Evolutionary conservation across 129 eudicot species (phyloP).

Genomic region (Flaveria linearis): DNA sequence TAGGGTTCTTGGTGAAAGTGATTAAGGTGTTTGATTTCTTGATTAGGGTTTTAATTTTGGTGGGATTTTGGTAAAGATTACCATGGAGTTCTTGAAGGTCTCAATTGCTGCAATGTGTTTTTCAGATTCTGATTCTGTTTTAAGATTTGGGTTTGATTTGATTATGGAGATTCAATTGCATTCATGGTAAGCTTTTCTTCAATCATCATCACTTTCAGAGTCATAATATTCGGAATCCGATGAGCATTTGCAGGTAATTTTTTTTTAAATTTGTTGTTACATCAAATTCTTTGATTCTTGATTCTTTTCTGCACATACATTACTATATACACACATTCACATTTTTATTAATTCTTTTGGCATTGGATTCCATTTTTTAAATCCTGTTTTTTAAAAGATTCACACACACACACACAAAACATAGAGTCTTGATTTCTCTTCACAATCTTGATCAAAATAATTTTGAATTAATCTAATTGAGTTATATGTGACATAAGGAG

Average conservation of each 20-base stretch:
- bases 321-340: slow-evolving; percentile 42
- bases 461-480: slow-evolving; percentile 25
- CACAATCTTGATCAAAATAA: slow-evolving; percentile 23
- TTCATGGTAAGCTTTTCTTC: slow-evolving; percentile 39
- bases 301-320: slow-evolving; percentile 56
- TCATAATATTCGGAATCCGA: slow-evolving; percentile 68
- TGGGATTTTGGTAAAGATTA: slow-evolving; percentile 28
- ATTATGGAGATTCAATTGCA: slow-evolving; percentile 28
- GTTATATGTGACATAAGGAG: slow-evolving; percentile 32
- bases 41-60: slow-evolving; percentile 15
- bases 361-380: slow-evolving; percentile 74
- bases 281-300: slow-evolving; percentile 66
- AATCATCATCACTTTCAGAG: background rate
- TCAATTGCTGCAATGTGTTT: slow-evolving; percentile 25
- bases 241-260: slow-evolving; percentile 56
- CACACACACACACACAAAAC: slow-evolving; percentile 44
- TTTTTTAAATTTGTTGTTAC: slow-evolving; percentile 21
- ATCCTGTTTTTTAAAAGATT: slow-evolving; percentile 1
- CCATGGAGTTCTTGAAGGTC: slow-evolving; percentile 43
- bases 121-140: slow-evolving; percentile 31
- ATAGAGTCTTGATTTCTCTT: slow-evolving; percentile 26
- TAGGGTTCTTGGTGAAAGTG: no score
- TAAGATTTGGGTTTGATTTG: slow-evolving; percentile 43
- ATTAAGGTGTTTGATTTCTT: background rate
- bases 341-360: slow-evolving; percentile 32